phyloP scores from a whole-genome alignment of 2,329 filamentous ascomycete genomes.

The Scedosporium boydii region DNA sequence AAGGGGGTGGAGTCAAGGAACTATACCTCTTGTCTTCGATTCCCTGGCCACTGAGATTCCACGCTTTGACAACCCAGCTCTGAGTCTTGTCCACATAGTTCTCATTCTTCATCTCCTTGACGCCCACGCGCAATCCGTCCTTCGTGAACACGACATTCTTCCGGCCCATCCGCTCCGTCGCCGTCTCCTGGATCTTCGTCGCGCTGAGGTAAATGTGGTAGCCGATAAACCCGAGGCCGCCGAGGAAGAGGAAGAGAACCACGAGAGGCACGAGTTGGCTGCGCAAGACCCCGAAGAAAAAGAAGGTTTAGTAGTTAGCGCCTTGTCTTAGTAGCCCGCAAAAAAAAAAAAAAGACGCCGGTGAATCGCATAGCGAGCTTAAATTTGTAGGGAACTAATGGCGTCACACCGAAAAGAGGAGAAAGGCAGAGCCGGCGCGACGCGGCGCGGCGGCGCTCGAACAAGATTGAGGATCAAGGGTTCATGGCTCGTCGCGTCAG shows the following conservation, averaged over 20 bases:
- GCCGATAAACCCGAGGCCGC: constrained; percentile 51
- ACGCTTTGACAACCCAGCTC: constrained; percentile 56
- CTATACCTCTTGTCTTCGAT: constrained; percentile 15
- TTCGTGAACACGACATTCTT: constrained; percentile 69
- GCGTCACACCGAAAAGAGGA: no score
- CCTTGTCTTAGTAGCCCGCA: neutral
- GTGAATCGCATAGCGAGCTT: no score
- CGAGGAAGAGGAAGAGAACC: constrained; percentile 50
- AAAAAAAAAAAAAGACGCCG: neutral
- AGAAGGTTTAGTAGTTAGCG: neutral
- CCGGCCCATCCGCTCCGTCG: constrained; percentile 61
- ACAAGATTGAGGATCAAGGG: no score
- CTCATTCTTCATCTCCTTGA: constrained; percentile 60
- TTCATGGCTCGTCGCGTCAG: no score
- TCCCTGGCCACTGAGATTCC: constrained; percentile 42
- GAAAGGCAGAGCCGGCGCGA: no score
- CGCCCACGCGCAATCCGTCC: constrained; percentile 62
- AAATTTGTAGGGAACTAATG: no score
- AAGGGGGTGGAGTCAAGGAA: no score
- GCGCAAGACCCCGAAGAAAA: neutral
- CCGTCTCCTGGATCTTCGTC: constrained; percentile 54
- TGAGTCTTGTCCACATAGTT: constrained; percentile 67
- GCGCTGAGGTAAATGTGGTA: constrained; percentile 66
- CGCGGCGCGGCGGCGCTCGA: no score
- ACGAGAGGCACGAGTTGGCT: constrained; percentile 59